phyloP scores from a whole-genome alignment of 106 monocot species.

The Platanthera guangdongensis region DNA sequence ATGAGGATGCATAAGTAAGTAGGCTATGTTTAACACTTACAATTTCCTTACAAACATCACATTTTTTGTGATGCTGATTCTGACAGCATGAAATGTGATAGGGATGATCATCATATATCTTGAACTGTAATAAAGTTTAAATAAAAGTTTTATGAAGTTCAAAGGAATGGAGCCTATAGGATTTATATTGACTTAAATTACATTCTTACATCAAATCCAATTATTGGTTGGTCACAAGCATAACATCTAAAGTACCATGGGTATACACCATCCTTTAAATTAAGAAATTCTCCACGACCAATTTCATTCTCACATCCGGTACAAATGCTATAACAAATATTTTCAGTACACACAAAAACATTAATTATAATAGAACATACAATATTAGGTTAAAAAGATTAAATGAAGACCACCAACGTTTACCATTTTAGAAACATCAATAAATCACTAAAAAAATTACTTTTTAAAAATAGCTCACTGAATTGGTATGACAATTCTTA shows the following conservation, averaged over 20 bases:
- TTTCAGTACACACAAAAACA: not conserved
- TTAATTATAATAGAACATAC: too few relatives aligned
- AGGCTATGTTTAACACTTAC: conserved; percentile 34
- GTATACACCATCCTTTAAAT: conserved; percentile 71
- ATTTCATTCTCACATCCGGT: conserved; percentile 74
- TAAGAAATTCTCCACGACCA: conserved; percentile 74
- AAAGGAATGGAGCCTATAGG: not conserved
- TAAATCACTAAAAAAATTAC: too few relatives aligned
- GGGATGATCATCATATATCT: conserved; percentile 65
- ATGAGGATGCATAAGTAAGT: not conserved
- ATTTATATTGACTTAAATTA: not conserved
- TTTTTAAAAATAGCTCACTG: too few relatives aligned
- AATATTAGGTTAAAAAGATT: too few relatives aligned
- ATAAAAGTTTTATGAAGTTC: not conserved
- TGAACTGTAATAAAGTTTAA: conserved; percentile 40
- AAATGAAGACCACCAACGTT: too few relatives aligned
- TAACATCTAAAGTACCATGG: conserved; percentile 78
- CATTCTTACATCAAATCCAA: conserved; percentile 51
- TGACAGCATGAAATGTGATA: conserved; percentile 83
- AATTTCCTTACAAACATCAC: conserved; percentile 80
- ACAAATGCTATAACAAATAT: conserved; percentile 51
- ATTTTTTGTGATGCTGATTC: conserved; percentile 76
- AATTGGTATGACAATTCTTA: too few relatives aligned
- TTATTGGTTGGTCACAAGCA: conserved; percentile 71
- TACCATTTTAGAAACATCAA: too few relatives aligned